Base-by-base conservation (phyloP, 2,329 filamentous ascomycete species). In the Cytospora mali region DNA sequence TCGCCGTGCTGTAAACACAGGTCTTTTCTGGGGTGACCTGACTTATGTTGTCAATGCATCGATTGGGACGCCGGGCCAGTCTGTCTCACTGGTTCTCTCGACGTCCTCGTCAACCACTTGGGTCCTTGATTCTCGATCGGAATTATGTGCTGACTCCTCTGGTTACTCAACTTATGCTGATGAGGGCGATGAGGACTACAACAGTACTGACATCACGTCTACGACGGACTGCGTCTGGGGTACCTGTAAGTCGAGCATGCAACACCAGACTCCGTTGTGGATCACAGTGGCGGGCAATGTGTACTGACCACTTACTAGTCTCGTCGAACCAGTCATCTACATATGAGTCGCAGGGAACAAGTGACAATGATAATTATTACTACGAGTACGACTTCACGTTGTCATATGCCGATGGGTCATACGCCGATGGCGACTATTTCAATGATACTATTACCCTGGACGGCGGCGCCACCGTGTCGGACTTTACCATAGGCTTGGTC, bases 21-120 rank as follows among this genome's bases (percentile, higher is more conserved):
- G 51, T 16, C 57, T 72, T 31, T 62, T 51, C 2, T 63, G 59
- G n/a, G 31, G 65, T 13, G 64, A 62, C 23, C 66, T 64, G 61
- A 62, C 66, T 21, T 73, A 70, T 54, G 60, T 69, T 33, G 67
- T 71, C 50, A 68, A 72, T 29, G 69, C 63, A 54, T 61, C 67
- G 4, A 65, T 74, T 52, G 69, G 71, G 55, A 69, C 71, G 4
- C 73, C 73, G 18, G 61, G 66, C 7, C 73, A 75, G 64, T 56
- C 66, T 7, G 23, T 75, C 9, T 66, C 69, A 28, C 64, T 75
- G 35, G 46, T 69, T 27, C 64, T 74, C 31, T 68, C 71, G 28
- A 61, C 71, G 2, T 69, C 68, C 0, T 28, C 64, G 4, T 57
- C 67, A 14, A 62, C 70, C 39, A 72, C 73, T 2, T 75, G 72